Percentiles rank a stretch among this genome's conserved stretches.
These are phyloP conservation scores for Aspergillus pseudotamarii DNA, from an alignment of 2,329 filamentous ascomycete species.

Conservation along the genomic window DNA sequence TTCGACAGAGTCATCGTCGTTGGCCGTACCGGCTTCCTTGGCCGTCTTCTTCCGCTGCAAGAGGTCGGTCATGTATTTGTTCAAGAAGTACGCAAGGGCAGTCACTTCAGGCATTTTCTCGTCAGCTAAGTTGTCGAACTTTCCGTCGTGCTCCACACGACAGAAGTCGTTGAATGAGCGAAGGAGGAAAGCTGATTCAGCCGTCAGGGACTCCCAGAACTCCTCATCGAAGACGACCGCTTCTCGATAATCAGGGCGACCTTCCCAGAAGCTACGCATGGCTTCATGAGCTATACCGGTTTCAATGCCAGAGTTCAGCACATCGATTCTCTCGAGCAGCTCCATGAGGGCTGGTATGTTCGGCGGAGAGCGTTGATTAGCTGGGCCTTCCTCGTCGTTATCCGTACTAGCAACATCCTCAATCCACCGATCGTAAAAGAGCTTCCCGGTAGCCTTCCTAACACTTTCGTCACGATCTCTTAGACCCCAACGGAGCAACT, in stretches of 20 bases:
- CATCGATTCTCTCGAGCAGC: conserved; percentile 88
- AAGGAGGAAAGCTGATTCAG: conserved; percentile 86
- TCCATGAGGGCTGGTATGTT: conserved; percentile 85
- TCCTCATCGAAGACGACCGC: conserved; percentile 48
- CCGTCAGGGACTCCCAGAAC: conserved; percentile 56
- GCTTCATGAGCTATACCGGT: conserved; percentile 89
- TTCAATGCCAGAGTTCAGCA: conserved; percentile 86
- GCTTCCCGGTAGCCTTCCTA: conserved; percentile 81
- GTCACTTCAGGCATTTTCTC: conserved; percentile 96
- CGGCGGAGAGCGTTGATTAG: conserved; percentile 58
- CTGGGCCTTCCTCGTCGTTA: conserved; percentile 57
- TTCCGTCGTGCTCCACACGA: conserved; percentile 70
- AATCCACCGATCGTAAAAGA: conserved; percentile 97
- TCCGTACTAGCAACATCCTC: conserved; percentile 82
- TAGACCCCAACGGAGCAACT: conserved; percentile 90
- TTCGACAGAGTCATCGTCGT: conserved; percentile 81
- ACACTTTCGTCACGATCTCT: conserved; percentile 94
- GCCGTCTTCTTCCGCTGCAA: conserved; percentile 43
- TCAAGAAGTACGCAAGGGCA: conserved; percentile 82
- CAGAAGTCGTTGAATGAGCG: conserved; percentile 96
- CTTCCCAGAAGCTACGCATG: conserved; percentile 96
- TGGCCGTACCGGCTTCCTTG: conserved; percentile 60
- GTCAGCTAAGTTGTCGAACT: conserved; percentile 75
- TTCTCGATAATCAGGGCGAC: conserved; percentile 65
- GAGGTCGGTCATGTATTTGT: conserved; percentile 70